Evolutionary conservation across 805 yeast genomes (phyloP).

Genomic region (Saccharomycopsis amapae): DNA sequence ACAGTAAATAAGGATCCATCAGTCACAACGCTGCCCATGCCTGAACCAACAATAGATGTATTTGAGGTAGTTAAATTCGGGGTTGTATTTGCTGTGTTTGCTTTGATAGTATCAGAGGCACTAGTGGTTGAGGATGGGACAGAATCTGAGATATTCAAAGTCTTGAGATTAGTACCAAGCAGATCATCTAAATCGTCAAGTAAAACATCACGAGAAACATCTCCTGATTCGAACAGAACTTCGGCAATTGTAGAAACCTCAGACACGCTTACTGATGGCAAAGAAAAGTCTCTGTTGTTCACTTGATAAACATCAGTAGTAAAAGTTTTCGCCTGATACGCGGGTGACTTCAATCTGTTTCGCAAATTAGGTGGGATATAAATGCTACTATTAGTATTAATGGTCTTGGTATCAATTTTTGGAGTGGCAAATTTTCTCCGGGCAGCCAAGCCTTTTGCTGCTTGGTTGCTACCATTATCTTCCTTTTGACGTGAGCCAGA

Average conservation of each 20-base stretch:
- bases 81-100: too few relatives aligned
- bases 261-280: not conserved
- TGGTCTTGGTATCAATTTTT: slow-evolving; percentile 5
- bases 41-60: too few relatives aligned
- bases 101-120: not conserved
- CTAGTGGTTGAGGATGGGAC: slow-evolving; percentile 4
- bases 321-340: slow-evolving; percentile 17
- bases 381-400: slow-evolving; percentile 1
- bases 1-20: too few relatives aligned
- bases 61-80: too few relatives aligned
- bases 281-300: not conserved
- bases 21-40: too few relatives aligned
- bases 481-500: not conserved
- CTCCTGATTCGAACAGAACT: slow-evolving; percentile 22
- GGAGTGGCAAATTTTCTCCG: not conserved
- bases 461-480: not conserved
- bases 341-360: slow-evolving; percentile 20
- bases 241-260: slow-evolving; percentile 1
- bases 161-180: slow-evolving; percentile 27
- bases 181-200: slow-evolving; percentile 25
- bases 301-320: slow-evolving; percentile 18
- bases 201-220: slow-evolving; percentile 56
- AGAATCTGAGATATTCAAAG: not conserved
- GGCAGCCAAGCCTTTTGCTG: not conserved
- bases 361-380: slow-evolving; percentile 22